Conservation (phyloP, 176 grass and related monocot species). For the Elymus sibiricus region DNA sequence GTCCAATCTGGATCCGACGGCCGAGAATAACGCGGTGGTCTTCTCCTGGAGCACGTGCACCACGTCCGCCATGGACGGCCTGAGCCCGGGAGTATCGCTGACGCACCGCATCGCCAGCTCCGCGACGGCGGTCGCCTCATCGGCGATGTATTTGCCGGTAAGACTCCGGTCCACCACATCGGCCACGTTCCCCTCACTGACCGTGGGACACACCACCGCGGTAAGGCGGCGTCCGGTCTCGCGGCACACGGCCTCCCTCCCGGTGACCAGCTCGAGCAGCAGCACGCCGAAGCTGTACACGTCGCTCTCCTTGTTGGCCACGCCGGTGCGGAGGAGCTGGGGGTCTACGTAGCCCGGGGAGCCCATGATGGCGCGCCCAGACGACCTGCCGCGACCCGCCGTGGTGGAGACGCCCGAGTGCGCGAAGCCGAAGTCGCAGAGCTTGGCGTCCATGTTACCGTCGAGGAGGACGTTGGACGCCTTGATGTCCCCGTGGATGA, state of each 20-base stretch:
- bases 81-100: slow-evolving; percentile 43
- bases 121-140: slow-evolving; percentile 36
- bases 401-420: slow-evolving; percentile 44
- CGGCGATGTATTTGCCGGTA: slow-evolving; percentile 15
- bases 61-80: slow-evolving; percentile 82
- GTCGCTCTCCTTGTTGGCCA: slow-evolving; percentile 75
- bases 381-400: slow-evolving; percentile 23
- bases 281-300: slow-evolving; percentile 97
- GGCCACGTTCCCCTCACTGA: slow-evolving; percentile 3
- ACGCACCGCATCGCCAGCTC: slow-evolving; percentile 58
- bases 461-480: slow-evolving; percentile 82
- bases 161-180: slow-evolving; percentile 46
- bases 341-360: slow-evolving; percentile 86
- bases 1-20: slow-evolving; percentile 24
- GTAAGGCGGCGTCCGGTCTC: slow-evolving; percentile 53
- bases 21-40: slow-evolving; percentile 16
- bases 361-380: slow-evolving; percentile 53
- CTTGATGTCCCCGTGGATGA: slow-evolving; percentile 93
- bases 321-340: slow-evolving; percentile 64
- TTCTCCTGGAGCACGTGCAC: slow-evolving; percentile 51
- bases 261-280: slow-evolving; percentile 77
- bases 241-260: slow-evolving; percentile 55
- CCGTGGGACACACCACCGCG: slow-evolving; percentile 25
- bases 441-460: slow-evolving; percentile 52
- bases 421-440: slow-evolving; percentile 90